Evolutionary conservation across 163 green algal genomes (phyloP).

Genomic region (Scenedesmus sp.): DNA sequence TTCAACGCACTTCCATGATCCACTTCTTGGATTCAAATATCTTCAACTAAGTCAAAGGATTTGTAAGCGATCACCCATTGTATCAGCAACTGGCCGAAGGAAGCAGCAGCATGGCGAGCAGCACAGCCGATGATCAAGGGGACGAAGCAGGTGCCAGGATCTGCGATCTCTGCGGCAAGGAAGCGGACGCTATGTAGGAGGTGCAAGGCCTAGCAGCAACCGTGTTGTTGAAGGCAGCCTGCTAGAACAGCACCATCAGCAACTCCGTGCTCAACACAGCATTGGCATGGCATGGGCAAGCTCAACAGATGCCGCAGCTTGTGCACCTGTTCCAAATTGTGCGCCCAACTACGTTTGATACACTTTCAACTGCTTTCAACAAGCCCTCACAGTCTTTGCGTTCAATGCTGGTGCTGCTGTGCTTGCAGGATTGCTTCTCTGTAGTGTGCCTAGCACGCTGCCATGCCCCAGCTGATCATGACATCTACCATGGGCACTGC

Average conservation of each 20-base stretch:
- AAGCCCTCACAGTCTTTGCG: not conserved
- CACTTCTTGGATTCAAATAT: too few relatives aligned
- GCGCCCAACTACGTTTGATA: too few relatives aligned
- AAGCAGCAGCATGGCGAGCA: not conserved
- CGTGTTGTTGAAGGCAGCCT: not conserved
- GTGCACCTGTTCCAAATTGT: too few relatives aligned
- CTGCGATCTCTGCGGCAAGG: not conserved
- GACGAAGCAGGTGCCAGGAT: not conserved
- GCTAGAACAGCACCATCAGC: not conserved
- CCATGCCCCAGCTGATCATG: not conserved
- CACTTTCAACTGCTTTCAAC: too few relatives aligned
- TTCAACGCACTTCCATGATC: too few relatives aligned
- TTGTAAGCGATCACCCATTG: too few relatives aligned
- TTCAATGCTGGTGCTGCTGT: not conserved
- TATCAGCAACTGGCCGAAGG: too few relatives aligned
- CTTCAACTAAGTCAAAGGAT: too few relatives aligned
- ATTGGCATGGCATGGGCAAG: not conserved
- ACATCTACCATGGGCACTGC: not conserved
- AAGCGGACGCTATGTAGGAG: not conserved
- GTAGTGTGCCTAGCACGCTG: not conserved
- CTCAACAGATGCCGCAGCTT: conserved; percentile 12
- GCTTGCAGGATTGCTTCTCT: not conserved
- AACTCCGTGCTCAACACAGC: not conserved
- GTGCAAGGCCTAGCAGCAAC: not conserved
- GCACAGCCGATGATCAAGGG: not conserved